Evolutionary conservation across 2,329 filamentous ascomycete species (phyloP).

Genomic region (Aureobasidium sp.): DNA sequence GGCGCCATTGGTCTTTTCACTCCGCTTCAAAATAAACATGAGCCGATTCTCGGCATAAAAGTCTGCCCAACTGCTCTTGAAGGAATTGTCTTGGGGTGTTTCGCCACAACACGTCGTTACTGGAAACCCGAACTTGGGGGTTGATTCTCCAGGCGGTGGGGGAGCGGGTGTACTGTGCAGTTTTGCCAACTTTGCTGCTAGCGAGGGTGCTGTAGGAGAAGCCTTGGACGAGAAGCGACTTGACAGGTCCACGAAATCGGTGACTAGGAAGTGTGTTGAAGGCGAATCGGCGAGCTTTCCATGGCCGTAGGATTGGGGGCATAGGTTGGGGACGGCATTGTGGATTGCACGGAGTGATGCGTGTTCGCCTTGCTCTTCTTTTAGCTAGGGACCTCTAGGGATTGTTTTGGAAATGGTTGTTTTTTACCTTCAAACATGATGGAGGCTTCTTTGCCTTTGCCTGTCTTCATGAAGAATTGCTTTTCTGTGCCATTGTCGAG

Average conservation of each 20-base stretch:
- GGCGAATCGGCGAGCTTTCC: slow-evolving; percentile 48
- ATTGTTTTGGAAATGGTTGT: background rate
- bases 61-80: slow-evolving; percentile 66
- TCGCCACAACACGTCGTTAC: slow-evolving; percentile 80
- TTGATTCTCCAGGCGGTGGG: slow-evolving; percentile 49
- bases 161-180: slow-evolving; percentile 73
- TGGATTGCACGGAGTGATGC: slow-evolving; percentile 78
- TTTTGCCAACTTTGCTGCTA: slow-evolving; percentile 70
- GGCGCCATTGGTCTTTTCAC: slow-evolving; percentile 54
- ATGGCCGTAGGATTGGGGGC: slow-evolving; percentile 67
- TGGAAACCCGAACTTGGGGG: slow-evolving; percentile 73
- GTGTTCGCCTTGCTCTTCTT: slow-evolving; percentile 58
- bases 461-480: slow-evolving; percentile 68
- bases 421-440: slow-evolving; percentile 57
- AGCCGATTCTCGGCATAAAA: slow-evolving; percentile 78
- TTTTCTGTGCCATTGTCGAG: slow-evolving; percentile 43
- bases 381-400: slow-evolving; percentile 16
- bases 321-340: slow-evolving; percentile 62
- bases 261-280: slow-evolving; percentile 53
- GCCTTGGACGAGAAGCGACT: slow-evolving; percentile 26
- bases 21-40: slow-evolving; percentile 54
- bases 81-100: slow-evolving; percentile 74
- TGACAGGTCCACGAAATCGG: slow-evolving; percentile 70
- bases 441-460: slow-evolving; percentile 51
- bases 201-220: slow-evolving; percentile 39